Evolutionary conservation across 2,329 filamentous ascomycete genomes (phyloP).

Genomic region (Epichloe amarillans): DNA sequence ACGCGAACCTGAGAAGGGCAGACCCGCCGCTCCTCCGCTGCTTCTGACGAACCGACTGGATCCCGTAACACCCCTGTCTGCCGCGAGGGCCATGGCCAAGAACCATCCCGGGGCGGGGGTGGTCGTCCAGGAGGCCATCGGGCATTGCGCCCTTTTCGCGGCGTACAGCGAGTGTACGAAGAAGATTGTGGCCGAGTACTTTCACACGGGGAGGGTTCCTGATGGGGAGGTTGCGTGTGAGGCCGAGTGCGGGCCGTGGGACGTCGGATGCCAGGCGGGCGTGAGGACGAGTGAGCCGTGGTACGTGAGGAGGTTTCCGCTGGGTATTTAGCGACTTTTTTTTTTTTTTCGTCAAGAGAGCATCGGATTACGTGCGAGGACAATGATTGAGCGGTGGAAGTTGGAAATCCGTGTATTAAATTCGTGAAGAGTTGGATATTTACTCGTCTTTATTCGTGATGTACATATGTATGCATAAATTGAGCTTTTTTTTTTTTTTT

Average conservation of each 20-base stretch:
- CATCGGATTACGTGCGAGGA: background rate
- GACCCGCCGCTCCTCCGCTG: slow-evolving; percentile 28
- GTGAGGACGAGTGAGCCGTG: background rate
- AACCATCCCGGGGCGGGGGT: slow-evolving; percentile 11
- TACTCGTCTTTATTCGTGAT: too few relatives aligned
- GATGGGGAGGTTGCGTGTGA: slow-evolving; percentile 9
- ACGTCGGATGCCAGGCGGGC: background rate
- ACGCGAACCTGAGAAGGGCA: slow-evolving; percentile 9
- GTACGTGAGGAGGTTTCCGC: slow-evolving; percentile 1
- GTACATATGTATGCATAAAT: too few relatives aligned
- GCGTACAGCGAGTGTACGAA: slow-evolving; percentile 10
- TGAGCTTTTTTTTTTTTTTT: too few relatives aligned
- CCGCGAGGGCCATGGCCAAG: slow-evolving; percentile 7
- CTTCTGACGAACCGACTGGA: slow-evolving; percentile 30
- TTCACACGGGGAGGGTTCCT: slow-evolving; percentile 11
- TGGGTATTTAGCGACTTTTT: background rate
- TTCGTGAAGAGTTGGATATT: too few relatives aligned
- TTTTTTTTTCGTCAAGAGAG: background rate
- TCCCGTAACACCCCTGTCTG: slow-evolving; percentile 30
- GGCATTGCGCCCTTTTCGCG: slow-evolving; percentile 7
- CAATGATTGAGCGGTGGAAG: too few relatives aligned
- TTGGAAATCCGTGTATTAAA: too few relatives aligned
- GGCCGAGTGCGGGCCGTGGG: slow-evolving; percentile 11
- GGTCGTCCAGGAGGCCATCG: slow-evolving; percentile 11
- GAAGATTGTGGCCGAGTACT: slow-evolving; percentile 9